Conservation (phyloP, 345 rosid genomes). For the Salix viminalis region DNA sequence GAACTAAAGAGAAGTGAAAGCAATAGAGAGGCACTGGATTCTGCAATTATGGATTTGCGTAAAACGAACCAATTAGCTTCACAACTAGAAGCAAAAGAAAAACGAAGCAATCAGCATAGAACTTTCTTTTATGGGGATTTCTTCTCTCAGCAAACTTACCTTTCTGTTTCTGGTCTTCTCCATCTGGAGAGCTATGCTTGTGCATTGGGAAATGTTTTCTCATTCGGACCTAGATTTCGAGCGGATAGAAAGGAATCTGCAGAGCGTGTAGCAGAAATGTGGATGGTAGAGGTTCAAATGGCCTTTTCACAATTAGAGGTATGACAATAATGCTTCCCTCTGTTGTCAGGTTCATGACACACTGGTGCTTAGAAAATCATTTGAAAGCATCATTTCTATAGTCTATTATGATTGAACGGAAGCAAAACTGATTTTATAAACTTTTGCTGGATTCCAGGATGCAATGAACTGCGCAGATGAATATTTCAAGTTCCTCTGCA, state of each 20-base stretch:
- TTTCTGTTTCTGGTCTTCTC: conserved; percentile 69
- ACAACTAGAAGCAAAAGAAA: conserved; percentile 56
- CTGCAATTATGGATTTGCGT: conserved; percentile 61
- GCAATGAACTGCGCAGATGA: conserved; percentile 77
- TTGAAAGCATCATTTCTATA: no score
- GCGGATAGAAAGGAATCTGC: conserved; percentile 53
- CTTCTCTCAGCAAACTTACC: conserved; percentile 51
- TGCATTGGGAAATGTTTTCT: conserved; percentile 84
- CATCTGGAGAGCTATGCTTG: conserved; percentile 89
- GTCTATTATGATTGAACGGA: no score
- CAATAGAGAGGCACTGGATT: conserved; percentile 65
- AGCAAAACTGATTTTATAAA: background rate
- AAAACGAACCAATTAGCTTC: conserved; percentile 65
- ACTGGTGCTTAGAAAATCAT: no score
- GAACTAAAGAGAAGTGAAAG: conserved; percentile 79
- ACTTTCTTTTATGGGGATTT: conserved; percentile 42
- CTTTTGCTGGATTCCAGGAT: conserved; percentile 42
- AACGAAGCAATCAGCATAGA: conserved; percentile 29
- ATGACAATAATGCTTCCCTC: conserved; percentile 1
- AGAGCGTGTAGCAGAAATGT: conserved; percentile 64
- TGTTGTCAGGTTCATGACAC: no score
- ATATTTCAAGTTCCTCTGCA: conserved; percentile 64
- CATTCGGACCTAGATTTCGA: conserved; percentile 74
- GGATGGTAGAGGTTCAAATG: conserved; percentile 77
- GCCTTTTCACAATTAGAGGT: conserved; percentile 82